Conservation (phyloP, 306 rosid species). For the Bauhinia variegata region DNA sequence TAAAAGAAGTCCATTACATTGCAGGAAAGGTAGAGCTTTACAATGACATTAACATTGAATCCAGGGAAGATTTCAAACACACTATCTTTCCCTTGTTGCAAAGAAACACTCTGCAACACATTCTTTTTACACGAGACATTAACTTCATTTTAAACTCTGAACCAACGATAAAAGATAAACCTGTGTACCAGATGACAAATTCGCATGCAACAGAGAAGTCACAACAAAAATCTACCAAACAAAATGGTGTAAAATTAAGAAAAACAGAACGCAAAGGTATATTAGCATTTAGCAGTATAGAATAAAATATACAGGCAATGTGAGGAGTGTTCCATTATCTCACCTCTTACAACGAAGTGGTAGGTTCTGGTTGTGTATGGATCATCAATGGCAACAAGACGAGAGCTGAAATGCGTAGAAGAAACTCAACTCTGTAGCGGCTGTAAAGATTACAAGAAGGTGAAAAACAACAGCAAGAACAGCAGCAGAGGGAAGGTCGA, state of each 20-base stretch:
- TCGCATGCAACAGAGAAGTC: conserved; percentile 4
- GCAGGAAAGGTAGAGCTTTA: neutral
- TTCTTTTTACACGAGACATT: no score
- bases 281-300: neutral
- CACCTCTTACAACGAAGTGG: conserved; percentile 34
- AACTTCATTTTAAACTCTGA: neutral
- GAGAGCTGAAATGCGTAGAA: conserved; percentile 12
- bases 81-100: neutral
- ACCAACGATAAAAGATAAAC: no score
- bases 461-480: neutral
- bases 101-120: no score
- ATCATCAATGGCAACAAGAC: neutral
- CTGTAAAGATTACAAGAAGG: neutral
- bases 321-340: neutral
- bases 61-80: no score
- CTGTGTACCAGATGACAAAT: neutral
- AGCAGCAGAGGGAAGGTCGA: conserved; percentile 23
- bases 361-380: conserved; percentile 30
- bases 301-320: no score
- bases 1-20: no score
- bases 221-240: neutral
- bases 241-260: no score
- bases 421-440: neutral
- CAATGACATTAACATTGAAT: neutral
- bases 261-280: no score